A percentile compares a stretch with the other conserved stretches of the same genome.
Evolutionary conservation across 2,329 filamentous ascomycete genomes (phyloP).

Genomic region (Claviceps sp.): DNA sequence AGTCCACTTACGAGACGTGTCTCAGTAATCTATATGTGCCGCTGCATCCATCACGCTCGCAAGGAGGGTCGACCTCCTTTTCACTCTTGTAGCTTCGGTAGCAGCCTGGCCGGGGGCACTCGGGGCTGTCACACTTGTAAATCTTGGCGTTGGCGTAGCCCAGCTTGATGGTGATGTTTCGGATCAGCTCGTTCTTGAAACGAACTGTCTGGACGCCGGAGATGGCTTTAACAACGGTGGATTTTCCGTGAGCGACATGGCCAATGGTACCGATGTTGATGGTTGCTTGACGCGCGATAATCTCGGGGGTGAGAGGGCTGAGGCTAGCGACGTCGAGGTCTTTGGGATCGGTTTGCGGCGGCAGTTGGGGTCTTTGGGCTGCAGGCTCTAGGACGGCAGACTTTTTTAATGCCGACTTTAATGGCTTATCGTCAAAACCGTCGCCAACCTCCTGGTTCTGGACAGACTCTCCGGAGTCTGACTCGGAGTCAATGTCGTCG

Average conservation of each 20-base stretch:
- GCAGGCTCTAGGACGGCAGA: conserved; percentile 39
- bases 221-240: conserved; percentile 97
- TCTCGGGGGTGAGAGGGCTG: conserved; percentile 82
- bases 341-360: conserved; percentile 85
- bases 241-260: conserved; percentile 97
- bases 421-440: conserved; percentile 48
- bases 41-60: conserved; percentile 80
- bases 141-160: conserved; percentile 99
- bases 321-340: conserved; percentile 72
- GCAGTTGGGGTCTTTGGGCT: conserved; percentile 40
- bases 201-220: conserved; percentile 97
- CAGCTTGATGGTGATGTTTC: conserved; percentile 99
- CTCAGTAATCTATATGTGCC: conserved; percentile 80
- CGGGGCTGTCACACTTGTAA: conserved; percentile 90
- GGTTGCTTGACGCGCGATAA: conserved; percentile 93
- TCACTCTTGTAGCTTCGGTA: conserved; percentile 97
- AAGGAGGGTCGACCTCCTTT: conserved; percentile 94
- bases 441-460: conserved; percentile 45
- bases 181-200: conserved; percentile 99
- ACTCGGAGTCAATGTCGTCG: conserved; percentile 64
- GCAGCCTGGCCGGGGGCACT: conserved; percentile 88
- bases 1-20: conserved; percentile 69
- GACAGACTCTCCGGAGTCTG: conserved; percentile 51
- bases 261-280: conserved; percentile 99
- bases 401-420: conserved; percentile 84